Conservation (phyloP, 345 rosid species). For the Salix exigua region DNA sequence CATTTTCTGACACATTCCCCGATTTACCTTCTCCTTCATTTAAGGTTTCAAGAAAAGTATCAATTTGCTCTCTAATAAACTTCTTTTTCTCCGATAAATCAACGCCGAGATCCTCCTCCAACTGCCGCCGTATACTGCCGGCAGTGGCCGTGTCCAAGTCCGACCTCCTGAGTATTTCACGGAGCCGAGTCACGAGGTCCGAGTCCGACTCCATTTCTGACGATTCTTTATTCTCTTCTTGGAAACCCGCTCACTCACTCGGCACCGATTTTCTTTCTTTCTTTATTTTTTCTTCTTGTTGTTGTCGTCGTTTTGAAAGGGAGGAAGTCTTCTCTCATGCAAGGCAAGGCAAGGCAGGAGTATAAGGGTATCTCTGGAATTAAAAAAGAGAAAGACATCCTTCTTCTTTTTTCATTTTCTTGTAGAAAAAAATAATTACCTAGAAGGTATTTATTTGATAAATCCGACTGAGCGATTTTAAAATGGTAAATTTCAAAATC, state of each 20-base stretch:
- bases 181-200: slow-evolving; percentile 68
- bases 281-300: neutral
- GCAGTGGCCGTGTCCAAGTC: slow-evolving; percentile 79
- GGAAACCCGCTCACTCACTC: neutral
- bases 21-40: slow-evolving; percentile 16
- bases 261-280: neutral
- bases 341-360: neutral
- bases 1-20: slow-evolving; percentile 12
- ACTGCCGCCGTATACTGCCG: slow-evolving; percentile 61
- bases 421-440: too few species aligned
- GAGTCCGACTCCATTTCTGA: slow-evolving; percentile 57
- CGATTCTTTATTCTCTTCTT: neutral
- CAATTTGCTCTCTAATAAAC: slow-evolving; percentile 71
- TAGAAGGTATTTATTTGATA: too few species aligned
- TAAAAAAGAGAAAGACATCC: neutral
- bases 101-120: slow-evolving; percentile 56
- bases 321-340: neutral
- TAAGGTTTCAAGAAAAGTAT: slow-evolving; percentile 49
- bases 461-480: too few species aligned
- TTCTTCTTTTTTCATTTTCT: too few species aligned
- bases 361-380: neutral
- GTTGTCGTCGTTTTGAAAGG: neutral
- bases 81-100: slow-evolving; percentile 61
- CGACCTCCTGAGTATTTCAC: slow-evolving; percentile 56
- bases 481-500: too few species aligned